Conservation (phyloP, 306 rosid genomes). For the Vigna nakashimae region DNA sequence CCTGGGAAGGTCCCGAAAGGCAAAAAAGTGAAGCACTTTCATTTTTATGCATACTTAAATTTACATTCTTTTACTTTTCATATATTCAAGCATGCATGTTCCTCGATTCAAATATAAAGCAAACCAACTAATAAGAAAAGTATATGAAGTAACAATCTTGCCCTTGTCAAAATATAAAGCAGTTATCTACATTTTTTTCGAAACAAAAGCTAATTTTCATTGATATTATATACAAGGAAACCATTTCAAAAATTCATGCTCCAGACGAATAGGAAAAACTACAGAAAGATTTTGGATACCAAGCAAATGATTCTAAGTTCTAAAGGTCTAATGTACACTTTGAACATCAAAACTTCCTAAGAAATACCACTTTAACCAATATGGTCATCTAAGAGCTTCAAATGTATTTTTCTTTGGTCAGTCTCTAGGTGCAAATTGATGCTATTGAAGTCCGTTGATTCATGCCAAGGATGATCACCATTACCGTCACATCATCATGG, state of each 20-base stretch:
- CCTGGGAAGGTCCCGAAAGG: not conserved
- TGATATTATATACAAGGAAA: slow-evolving; percentile 10
- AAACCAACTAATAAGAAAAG: not conserved
- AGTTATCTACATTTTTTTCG: not conserved
- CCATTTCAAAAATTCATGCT: slow-evolving; percentile 25
- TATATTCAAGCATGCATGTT: not conserved
- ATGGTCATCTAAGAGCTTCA: slow-evolving; percentile 42
- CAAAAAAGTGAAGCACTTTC: slow-evolving; percentile 5
- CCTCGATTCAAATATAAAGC: not conserved
- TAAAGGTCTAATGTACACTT: slow-evolving; percentile 42
- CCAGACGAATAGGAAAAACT: not conserved
- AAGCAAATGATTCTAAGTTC: slow-evolving; percentile 35
- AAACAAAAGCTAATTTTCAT: not conserved
- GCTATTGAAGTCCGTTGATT: slow-evolving; percentile 93
- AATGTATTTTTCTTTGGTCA: slow-evolving; percentile 30
- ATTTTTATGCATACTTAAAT: slow-evolving; percentile 3
- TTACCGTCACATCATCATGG: slow-evolving; percentile 95
- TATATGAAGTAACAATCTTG: not conserved
- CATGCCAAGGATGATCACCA: slow-evolving; percentile 85
- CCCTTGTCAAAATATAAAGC: not conserved
- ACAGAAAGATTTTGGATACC: slow-evolving; percentile 18
- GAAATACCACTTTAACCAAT: slow-evolving; percentile 32
- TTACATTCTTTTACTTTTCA: slow-evolving; percentile 14
- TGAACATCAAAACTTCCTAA: slow-evolving; percentile 31
- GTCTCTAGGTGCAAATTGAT: slow-evolving; percentile 54